Percentiles rank a stretch among this genome's conserved stretches.
Conservation (phyloP, 192 early-diverging fungal genomes). For the Pilaira anomala region DNA sequence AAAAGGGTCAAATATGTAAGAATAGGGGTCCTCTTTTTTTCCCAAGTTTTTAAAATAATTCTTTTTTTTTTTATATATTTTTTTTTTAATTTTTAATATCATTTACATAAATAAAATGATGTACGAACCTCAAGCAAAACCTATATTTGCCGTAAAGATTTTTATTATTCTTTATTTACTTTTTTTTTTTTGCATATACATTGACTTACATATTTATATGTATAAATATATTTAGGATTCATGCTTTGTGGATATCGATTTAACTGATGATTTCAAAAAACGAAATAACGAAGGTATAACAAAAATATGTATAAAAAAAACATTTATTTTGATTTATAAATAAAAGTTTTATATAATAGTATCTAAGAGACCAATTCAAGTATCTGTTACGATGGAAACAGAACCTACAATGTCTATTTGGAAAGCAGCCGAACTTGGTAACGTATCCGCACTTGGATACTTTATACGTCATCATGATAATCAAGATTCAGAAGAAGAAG, state of each 20-base stretch:
- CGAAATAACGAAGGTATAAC: conserved; percentile 7
- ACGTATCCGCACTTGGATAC: conserved; percentile 28
- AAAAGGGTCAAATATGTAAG: conserved; percentile 17
- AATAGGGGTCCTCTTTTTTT: conserved; percentile 6
- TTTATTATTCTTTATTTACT: too few species aligned
- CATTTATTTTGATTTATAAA: neutral
- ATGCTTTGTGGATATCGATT: conserved; percentile 7
- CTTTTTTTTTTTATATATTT: too few species aligned
- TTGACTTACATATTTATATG: neutral
- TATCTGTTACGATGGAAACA: neutral
- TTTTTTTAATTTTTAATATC: too few species aligned
- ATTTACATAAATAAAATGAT: conserved; percentile 10
- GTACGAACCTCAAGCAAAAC: conserved; percentile 2
- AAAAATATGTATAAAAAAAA: conserved; percentile 1
- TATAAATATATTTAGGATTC: conserved; percentile 3
- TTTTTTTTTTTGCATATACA: too few species aligned
- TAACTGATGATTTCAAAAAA: neutral
- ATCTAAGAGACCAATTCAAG: neutral
- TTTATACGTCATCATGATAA: conserved; percentile 16
- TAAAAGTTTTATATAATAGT: neutral
- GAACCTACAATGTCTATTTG: conserved; percentile 19
- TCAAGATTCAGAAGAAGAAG: neutral
- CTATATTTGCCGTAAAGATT: neutral
- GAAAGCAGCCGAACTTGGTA: conserved; percentile 22
- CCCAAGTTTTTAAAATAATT: neutral